phyloP scores from a whole-genome alignment of 148 eudicot genomes.

The Rheum nobile region DNA sequence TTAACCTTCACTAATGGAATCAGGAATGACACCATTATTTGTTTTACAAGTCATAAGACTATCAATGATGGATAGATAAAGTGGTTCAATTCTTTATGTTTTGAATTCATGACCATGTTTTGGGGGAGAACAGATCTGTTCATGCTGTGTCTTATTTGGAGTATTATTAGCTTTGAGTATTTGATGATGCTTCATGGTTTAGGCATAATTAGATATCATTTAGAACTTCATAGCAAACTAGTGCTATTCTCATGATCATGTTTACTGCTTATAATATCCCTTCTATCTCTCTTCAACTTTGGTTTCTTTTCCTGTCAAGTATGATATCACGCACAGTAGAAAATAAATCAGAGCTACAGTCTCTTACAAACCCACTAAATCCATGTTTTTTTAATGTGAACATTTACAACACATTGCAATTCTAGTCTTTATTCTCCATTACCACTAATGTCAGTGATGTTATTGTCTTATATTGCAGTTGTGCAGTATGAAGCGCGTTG shows the following conservation, averaged over 20 bases:
- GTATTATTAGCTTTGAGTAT: no score
- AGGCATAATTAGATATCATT: neutral
- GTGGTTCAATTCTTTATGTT: neutral
- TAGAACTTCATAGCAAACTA: neutral
- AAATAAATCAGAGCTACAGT: neutral
- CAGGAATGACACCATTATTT: neutral
- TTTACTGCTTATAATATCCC: neutral
- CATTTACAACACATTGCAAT: neutral
- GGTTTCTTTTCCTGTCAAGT: neutral
- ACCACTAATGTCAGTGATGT: neutral
- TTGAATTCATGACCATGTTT: neutral
- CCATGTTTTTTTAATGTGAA: neutral
- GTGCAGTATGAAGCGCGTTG: constrained; percentile 33
- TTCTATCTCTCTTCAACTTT: neutral
- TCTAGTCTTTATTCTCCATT: neutral
- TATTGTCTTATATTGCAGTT: constrained; percentile 17
- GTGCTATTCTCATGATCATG: neutral
- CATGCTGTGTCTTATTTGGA: neutral
- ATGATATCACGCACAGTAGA: neutral
- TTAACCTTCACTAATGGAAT: neutral
- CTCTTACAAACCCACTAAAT: neutral
- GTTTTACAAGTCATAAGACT: neutral
- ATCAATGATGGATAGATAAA: neutral
- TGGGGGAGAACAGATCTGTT: neutral
- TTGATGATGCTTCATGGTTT: neutral